Evolutionary conservation across 345 rosid species (phyloP), one percentile per base, ranked within the genome.

Genomic region (Excoecaria agallocha): DNA sequence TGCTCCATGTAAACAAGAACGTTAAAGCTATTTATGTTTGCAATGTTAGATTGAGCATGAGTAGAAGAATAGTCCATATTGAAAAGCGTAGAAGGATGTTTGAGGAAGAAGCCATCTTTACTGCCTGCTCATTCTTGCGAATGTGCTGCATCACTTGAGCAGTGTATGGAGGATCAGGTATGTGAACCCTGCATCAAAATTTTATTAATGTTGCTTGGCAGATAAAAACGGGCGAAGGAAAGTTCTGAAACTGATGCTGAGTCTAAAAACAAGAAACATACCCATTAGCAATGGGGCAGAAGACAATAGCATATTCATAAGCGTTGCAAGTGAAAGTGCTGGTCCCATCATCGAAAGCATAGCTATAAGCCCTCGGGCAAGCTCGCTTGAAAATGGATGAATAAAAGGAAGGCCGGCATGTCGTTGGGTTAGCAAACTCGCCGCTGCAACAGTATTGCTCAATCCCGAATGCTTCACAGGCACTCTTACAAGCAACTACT

Each of bases 371-470:
- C 74, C 85, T 84, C 16, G 98, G 98, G 75, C 98, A 94, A 63
- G 96, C 97, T 74, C 84, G 72, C 85, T 90, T 91, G 87, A 91
- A 92, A 74, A 92, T 77, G 69, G 93, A 58, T 10, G 98, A 91
- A 75, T 89, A 89, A 16, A 84, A 84, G 19, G 98, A 86, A 5
- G 97, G 97, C 8, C 73, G 76, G 63, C 94, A 92, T 35, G 97
- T 86, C 45, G 82, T 88, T 8, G 96, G 94, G 81, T 90, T 91
- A 35, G 97, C 99, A 77, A 91, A 95, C 76, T 87, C 85, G 38
- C 98, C 94, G 70, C 98, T 90, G 81, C 98, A 95, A 79, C 97
- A 94, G 79, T 91, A 89, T 82, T 89, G 93, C 81, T 91, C 91
- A 15, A 87, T 82, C 52, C 96, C 87, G 73, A 94, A 94, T 69